Evolutionary conservation across 2,329 filamentous ascomycete species (phyloP), one percentile per base, ranked within the genome.

Genomic region (Diaporthe nobilis): DNA sequence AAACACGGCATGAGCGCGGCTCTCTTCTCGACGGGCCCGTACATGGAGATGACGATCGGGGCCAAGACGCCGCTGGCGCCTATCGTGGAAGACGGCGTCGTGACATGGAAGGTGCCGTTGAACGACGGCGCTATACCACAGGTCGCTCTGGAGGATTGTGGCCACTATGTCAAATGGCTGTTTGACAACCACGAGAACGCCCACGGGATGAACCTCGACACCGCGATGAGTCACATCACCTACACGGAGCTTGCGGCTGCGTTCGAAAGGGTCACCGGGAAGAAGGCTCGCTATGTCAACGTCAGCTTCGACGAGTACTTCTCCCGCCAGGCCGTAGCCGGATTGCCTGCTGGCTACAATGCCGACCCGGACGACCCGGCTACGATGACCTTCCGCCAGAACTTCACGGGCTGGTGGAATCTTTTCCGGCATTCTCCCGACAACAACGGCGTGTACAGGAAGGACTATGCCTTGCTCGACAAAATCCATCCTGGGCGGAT

Each of bases 371-470:
- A 20, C 17, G 55, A 58, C 12, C 55, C 55, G 7, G 28, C 55
- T 17, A 58, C 55, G 8, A 58, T 58, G 55, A 58, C 20, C 3
- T 58, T 20, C 28, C 55, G 17, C 6, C 25, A 58, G 1, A 58
- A 58, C 17, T 58, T 58, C 28, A 58, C 28, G 55, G 55, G 55
- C 8, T 58, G 55, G 55, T 58, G 55, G 55, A 58, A 58, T 22
- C 17, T 20, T 8, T 58, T 58, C 12, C 55, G 55, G 15, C 5
- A 58, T 20, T 20, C 28, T 8, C 55, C 55, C 2, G 28, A 58
- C 6, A 58, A 58, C 17, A 58, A 34, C 2, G 55, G 55, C 7
- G 28, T 58, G 7, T 20, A 34, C 28, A 13, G 17, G 31, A 58
- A 58, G 55, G 25, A 28, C 2, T 58, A 58, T 20, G 55, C 31